phyloP scores from a whole-genome alignment of 257 asterid species.

The Ballota nigra region DNA sequence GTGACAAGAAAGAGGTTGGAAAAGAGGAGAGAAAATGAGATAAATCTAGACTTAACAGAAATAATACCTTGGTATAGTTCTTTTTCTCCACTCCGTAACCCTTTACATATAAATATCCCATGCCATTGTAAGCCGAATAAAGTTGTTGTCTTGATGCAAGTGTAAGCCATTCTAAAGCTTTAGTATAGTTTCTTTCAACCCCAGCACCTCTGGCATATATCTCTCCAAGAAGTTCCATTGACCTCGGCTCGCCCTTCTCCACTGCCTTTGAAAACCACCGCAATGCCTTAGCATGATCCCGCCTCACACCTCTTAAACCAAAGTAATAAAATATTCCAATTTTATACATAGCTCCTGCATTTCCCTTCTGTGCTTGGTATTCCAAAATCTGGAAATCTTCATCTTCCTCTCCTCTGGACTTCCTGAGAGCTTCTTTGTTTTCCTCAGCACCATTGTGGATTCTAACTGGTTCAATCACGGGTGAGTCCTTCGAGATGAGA shows the following conservation, averaged over 20 bases:
- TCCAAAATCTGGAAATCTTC: conserved; percentile 97
- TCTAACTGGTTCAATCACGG: conserved; percentile 89
- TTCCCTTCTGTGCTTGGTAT: conserved; percentile 94
- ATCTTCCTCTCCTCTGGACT: conserved; percentile 96
- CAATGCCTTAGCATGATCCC: conserved; percentile 88
- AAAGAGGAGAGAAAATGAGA: neutral
- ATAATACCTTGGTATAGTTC: conserved; percentile 72
- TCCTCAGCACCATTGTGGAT: conserved; percentile 99
- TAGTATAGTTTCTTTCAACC: conserved; percentile 86
- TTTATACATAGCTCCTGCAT: conserved; percentile 93
- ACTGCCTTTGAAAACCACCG: conserved; percentile 91
- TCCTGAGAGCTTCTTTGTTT: conserved; percentile 90
- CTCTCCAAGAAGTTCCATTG: conserved; percentile 99
- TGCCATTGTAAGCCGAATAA: conserved; percentile 92
- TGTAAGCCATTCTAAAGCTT: conserved; percentile 93
- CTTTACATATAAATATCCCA: conserved; percentile 93
- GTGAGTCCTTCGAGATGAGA: conserved; percentile 90
- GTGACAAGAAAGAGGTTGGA: neutral
- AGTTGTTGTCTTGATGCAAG: conserved; percentile 90
- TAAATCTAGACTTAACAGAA: neutral
- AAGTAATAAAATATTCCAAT: conserved; percentile 90
- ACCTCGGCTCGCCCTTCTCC: conserved; percentile 89
- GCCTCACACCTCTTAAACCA: conserved; percentile 93
- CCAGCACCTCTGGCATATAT: conserved; percentile 97
- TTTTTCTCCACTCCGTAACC: conserved; percentile 96